Base-by-base conservation (phyloP, 2,329 filamentous ascomycete species). In the Ophiostoma sp. region DNA sequence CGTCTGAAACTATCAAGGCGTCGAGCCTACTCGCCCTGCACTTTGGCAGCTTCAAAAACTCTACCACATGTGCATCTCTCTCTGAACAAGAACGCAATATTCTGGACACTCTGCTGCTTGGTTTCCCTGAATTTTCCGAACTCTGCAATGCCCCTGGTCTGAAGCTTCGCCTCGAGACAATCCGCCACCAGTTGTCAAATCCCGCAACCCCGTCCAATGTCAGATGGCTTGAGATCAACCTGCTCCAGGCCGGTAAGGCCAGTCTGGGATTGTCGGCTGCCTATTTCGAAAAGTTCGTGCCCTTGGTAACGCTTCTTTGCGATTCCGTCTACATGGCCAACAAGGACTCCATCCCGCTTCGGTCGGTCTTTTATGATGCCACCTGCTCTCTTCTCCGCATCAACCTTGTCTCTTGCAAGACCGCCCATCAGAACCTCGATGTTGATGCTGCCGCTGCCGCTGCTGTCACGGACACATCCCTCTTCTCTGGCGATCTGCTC, bases 181-280 rank as follows among this genome's bases (percentile, higher is more conserved):
- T 85, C 5, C 71, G 76, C 38, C 74, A 76, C 52, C 77, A 75
- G 14, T 74, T 81, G 65, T 5, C 38, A 63, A 73, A 73, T 42
- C 74, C 72, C n/a, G 78, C 78, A 8, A 74, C 63, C 4, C 63
- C 63, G n/a, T 73, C 58, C 14, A 82, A 79, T 16, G 76, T 80
- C 18, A 79, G 84, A 14, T 79, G 79, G 63, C 74, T 84, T 1
- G 84, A 86, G 74, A 74, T 86, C 18, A 82, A 84, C 69, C 73
- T 85, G 4, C 77, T 85, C 66, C 78, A 81, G 67, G 79, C 78
- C 12, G 84, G 83, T 72, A 84, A 81, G 78, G 83, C 74, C 18
- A 77, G 71, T 52, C 73, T 84, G 49, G 73, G 76, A 4, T 52
- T 44, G 7, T 70, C 77, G 0, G 72, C 75, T 5, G 68, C 72